Percentiles rank a stretch among this genome's conserved stretches.
Conservation (phyloP, 1,284 basidiomycete species). For the Albatrellus sp. region DNA sequence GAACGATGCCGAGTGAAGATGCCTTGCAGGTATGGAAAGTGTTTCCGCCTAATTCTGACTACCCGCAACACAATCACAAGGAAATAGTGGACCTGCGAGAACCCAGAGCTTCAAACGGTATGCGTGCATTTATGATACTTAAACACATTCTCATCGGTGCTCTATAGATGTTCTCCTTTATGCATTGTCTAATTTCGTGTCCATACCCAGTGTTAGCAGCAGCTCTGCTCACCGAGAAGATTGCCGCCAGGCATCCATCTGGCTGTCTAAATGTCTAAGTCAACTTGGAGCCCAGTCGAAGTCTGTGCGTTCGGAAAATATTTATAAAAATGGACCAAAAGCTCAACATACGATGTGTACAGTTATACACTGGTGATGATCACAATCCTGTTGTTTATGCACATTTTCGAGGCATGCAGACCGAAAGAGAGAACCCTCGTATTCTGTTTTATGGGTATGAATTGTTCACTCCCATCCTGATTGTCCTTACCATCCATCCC, state of each 20-base stretch:
- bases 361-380: conserved; percentile 56
- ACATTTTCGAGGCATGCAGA: conserved; percentile 63
- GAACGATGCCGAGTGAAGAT: not conserved
- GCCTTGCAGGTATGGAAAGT: conserved; percentile 42
- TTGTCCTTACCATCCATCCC: not conserved
- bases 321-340: not conserved
- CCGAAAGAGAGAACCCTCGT: conserved; percentile 44
- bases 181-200: conserved; percentile 78
- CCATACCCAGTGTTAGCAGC: conserved; percentile 78
- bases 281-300: conserved; percentile 76
- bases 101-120: conserved; percentile 6
- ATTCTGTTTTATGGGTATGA: conserved; percentile 78
- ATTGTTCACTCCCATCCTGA: not conserved
- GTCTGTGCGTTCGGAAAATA: conserved; percentile 41
- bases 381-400: conserved; percentile 79
- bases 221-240: conserved; percentile 65
- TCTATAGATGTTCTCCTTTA: conserved; percentile 50
- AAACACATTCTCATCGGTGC: not conserved
- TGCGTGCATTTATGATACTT: not conserved
- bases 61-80: conserved; percentile 3
- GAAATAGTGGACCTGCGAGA: conserved; percentile 1
- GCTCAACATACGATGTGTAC: conserved; percentile 1
- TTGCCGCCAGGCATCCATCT: conserved; percentile 85
- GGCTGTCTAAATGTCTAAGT: conserved; percentile 76
- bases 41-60: conserved; percentile 19